These are phyloP conservation scores for Penicillium turbatum DNA, from an alignment of 495 filamentous ascomycete genomes.

Conservation along the genomic window DNA sequence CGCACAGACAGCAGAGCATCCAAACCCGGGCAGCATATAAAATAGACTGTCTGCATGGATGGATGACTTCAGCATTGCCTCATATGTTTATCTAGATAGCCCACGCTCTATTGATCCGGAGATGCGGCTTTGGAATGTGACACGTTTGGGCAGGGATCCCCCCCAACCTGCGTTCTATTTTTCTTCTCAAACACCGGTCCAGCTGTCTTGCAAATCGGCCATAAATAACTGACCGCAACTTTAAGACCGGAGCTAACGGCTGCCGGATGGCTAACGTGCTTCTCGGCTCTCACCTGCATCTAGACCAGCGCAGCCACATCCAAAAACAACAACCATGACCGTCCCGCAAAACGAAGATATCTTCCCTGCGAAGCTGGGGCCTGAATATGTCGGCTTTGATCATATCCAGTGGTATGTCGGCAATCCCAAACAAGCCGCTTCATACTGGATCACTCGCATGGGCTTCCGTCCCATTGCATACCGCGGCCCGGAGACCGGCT, in stretches of 20 bases:
- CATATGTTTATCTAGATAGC: conserved; percentile 7
- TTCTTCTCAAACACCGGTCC: not conserved
- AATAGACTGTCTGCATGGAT: not conserved
- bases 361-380: conserved; percentile 23
- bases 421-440: conserved; percentile 79
- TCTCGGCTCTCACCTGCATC: not conserved
- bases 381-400: conserved; percentile 66
- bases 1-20: not conserved
- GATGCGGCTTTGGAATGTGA: conserved; percentile 9
- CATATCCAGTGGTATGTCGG: conserved; percentile 83
- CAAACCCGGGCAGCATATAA: not conserved
- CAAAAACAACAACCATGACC: conserved; percentile 9
- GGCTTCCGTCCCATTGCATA: conserved; percentile 72
- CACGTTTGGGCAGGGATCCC: conserved; percentile 6
- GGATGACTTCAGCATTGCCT: conserved; percentile 12
- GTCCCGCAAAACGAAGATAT: conserved; percentile 14
- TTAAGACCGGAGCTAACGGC: not conserved
- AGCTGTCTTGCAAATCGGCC: conserved; percentile 1
- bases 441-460: conserved; percentile 71
- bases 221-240: not conserved
- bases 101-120: not conserved
- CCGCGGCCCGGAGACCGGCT: conserved; percentile 73
- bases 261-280: not conserved
- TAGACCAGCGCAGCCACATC: not conserved
- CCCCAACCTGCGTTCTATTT: not conserved